Base-by-base conservation (phyloP, 192 early-diverging fungal genomes). In the Mortierella claussenii region DNA sequence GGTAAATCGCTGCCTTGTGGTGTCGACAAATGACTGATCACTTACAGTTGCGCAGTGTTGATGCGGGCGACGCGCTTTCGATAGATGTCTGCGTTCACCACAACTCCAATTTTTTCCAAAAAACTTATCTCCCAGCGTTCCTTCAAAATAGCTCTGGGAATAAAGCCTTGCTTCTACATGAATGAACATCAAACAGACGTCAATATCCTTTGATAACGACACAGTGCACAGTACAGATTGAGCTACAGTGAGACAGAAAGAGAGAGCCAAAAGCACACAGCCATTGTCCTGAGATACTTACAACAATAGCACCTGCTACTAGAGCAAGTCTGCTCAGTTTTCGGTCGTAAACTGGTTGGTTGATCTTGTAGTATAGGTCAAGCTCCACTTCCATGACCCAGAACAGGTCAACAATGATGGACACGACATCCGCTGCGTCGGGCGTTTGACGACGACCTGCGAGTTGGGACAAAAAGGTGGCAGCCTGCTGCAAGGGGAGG, bases 81-180 rank as follows among this genome's bases (percentile, higher is more conserved):
- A 21, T 85, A 78, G 33, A 58, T 17, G 7, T 74, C 69, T 8
- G 79, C 60, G 18, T 74, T 79, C n/a, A 45, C 44, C n/a, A 90
- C 85, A 31, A 88, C 32, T 11, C 82, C 82, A 18, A 85, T 57
- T 2, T 79, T 31, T 40, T 84, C 85, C 24, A 91, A 80, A 43
- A 89, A 75, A 18, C 73, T 76, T 1, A 80, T 53, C 30, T 91
- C 89, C 60, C 88, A 80, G 24, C 88, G 80, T 40, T 87, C 85
- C 48, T 81, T 78, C 44, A 89, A 68, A 4, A 87, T 45, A 7
- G 73, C 59, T 1, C 60, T 65, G 5, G 88, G 87, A 13, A 91
- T 48, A 44, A 79, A 66, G 3, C 34, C 33, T 53, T 65, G 24
- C 4, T 48, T 55, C 76, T 79, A 55, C 2, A 12, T 15, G 13